Evolutionary conservation across 2,329 filamentous ascomycete genomes (phyloP).

Genomic region (Coniochaeta hoffmannii): DNA sequence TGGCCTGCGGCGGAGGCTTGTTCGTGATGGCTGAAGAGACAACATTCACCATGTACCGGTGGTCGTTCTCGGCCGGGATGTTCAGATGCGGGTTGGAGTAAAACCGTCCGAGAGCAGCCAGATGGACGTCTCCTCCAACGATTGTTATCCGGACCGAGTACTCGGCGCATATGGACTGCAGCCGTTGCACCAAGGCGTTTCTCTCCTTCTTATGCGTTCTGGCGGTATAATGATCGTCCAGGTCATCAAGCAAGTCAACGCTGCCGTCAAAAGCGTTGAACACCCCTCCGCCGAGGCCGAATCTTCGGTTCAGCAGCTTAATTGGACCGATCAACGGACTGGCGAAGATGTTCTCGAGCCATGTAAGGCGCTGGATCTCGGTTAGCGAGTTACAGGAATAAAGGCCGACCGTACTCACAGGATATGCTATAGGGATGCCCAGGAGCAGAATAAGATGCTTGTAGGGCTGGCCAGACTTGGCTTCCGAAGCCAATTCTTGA

Average conservation of each 20-base stretch:
- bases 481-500: slow-evolving; percentile 61
- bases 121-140: slow-evolving; percentile 86
- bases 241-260: slow-evolving; percentile 83
- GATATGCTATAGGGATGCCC: slow-evolving; percentile 81
- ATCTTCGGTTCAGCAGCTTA: slow-evolving; percentile 82
- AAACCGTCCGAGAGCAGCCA: slow-evolving; percentile 88
- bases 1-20: slow-evolving; percentile 77
- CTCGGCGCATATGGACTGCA: slow-evolving; percentile 77
- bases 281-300: slow-evolving; percentile 74
- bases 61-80: slow-evolving; percentile 72
- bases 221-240: slow-evolving; percentile 95
- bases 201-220: slow-evolving; percentile 87
- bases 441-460: slow-evolving; percentile 83
- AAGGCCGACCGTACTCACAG: slow-evolving; percentile 37
- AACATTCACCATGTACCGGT: slow-evolving; percentile 92
- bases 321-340: slow-evolving; percentile 84
- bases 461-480: slow-evolving; percentile 63
- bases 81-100: slow-evolving; percentile 80
- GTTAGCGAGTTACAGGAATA: not conserved
- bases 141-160: slow-evolving; percentile 89
- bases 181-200: slow-evolving; percentile 64
- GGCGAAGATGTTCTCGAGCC: slow-evolving; percentile 86
- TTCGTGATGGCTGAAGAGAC: slow-evolving; percentile 95
- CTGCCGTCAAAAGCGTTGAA: slow-evolving; percentile 95
- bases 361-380: slow-evolving; percentile 68